Base-by-base conservation (phyloP, 805 yeast species). In the Wickerhamiella musiphila region DNA sequence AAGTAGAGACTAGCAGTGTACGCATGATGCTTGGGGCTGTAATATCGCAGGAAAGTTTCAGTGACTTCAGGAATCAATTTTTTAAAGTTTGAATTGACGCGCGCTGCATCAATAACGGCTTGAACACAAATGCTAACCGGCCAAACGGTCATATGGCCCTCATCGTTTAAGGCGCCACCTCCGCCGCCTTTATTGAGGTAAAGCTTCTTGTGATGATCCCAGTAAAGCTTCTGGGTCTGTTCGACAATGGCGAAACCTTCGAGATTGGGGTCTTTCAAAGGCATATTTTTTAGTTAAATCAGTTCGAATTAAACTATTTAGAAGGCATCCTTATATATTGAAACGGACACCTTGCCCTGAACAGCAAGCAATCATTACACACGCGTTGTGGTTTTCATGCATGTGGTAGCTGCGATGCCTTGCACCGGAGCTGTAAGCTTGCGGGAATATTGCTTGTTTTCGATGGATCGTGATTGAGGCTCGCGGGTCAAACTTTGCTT, bases 41-140 rank as follows among this genome's bases (percentile, higher is more conserved):
- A 65, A 52, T 70, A 73, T 38, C 56, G 59, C 34, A 58, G 62
- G 35, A 73, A 58, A 1, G 65, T 61, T 31, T 54, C 47, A 31
- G 73, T 53, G 2, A 66, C 72, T 3, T 68, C 70, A 16, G 58
- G 68, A 26, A 73, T 51, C 45, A 70, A 52, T 2, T 75, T 73
- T 6, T 56, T 51, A 29, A 70, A 53, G 19, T 66, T 53, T 10
- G 68, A 69, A 48, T 68, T 52, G 39, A 52, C 44, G 18, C 57
- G 57, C 2, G 73, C 70, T 6, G 74, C 78, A 45, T 74, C 83
- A 1, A 71, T 71, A 32, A 73, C 58, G 0, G 81, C 73, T 47
- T 74, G 83, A 0, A 65, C 64, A 1, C 70, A 74, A 18, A 74
- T 73, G 0, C 78, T 61, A 6, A 70, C 68, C 0, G 78, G 70